Percentiles rank a stretch among this genome's conserved stretches.
Evolutionary conservation across 208 protist species (phyloP).

Genomic region (Acanthamoeba triangularis): DNA sequence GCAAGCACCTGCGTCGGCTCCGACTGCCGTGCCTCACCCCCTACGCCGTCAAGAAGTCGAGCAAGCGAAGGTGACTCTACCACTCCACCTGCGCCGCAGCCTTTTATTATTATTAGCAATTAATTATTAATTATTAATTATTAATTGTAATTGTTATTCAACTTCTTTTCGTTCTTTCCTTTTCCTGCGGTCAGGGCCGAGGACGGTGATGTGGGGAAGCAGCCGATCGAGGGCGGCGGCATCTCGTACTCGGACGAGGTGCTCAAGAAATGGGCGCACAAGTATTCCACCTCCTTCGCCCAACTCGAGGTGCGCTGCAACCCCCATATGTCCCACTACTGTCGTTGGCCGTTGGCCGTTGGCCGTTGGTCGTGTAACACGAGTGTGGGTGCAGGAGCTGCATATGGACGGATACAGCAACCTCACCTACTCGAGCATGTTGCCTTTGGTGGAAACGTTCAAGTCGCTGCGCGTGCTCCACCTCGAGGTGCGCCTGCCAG

Average conservation of each 20-base stretch:
- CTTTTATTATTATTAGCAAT: not conserved
- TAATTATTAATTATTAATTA: too few relatives aligned
- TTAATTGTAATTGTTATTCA: not conserved
- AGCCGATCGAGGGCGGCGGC: not conserved
- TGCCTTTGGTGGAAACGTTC: conserved; percentile 57
- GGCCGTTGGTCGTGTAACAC: not conserved
- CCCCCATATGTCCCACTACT: not conserved
- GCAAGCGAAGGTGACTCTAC: not conserved
- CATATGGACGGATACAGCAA: conserved; percentile 73
- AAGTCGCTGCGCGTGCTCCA: conserved; percentile 32
- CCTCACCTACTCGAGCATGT: conserved; percentile 12
- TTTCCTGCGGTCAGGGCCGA: not conserved
- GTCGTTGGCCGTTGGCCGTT: not conserved
- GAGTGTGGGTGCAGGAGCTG: not conserved
- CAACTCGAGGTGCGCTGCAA: conserved; percentile 14
- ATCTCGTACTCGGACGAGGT: conserved; percentile 10
- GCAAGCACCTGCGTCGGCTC: conserved; percentile 19
- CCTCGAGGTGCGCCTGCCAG: not conserved
- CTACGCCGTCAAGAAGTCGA: not conserved
- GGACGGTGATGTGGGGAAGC: conserved; percentile 12
- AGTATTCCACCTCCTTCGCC: conserved; percentile 2
- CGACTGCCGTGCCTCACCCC: conserved; percentile 63
- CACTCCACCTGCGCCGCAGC: not conserved
- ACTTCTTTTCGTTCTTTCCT: not conserved
- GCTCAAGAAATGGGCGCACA: conserved; percentile 58